Percentiles rank a stretch among this genome's conserved stretches.
Evolutionary conservation across 192 early-diverging fungal genomes (phyloP).

Genomic region (Coemansia sp.): DNA sequence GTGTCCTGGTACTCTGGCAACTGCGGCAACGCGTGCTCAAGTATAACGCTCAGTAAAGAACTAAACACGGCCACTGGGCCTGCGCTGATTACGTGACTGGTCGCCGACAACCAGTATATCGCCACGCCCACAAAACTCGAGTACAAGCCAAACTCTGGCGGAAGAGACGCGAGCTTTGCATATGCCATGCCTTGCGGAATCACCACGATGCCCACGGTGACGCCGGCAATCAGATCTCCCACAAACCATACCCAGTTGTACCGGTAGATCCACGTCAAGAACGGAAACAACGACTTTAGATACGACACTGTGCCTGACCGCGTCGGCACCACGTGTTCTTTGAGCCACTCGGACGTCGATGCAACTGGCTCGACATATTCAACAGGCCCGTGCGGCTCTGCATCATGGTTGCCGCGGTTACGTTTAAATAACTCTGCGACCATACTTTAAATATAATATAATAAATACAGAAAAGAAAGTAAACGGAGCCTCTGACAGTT

Average conservation of each 20-base stretch:
- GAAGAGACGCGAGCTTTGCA: constrained; percentile 71
- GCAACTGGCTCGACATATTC: constrained; percentile 46
- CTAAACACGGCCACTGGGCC: constrained; percentile 80
- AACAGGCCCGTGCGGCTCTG: constrained; percentile 10
- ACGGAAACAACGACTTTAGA: constrained; percentile 48
- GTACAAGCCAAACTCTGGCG: constrained; percentile 75
- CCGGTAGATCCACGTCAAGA: constrained; percentile 50
- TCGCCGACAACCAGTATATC: constrained; percentile 71
- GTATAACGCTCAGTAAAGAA: constrained; percentile 68
- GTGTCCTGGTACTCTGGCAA: constrained; percentile 58
- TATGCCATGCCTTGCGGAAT: constrained; percentile 76
- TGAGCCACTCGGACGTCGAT: constrained; percentile 41
- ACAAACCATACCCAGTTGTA: constrained; percentile 63
- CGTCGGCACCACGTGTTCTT: constrained; percentile 27
- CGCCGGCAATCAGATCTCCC: constrained; percentile 68
- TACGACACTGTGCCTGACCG: constrained; percentile 13
- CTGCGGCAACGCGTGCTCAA: constrained; percentile 35
- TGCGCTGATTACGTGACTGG: constrained; percentile 72
- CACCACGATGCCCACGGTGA: constrained; percentile 73
- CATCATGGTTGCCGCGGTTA: not conserved
- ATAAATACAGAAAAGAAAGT: constrained; percentile 2
- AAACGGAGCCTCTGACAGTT: not conserved
- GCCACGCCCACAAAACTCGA: constrained; percentile 70
- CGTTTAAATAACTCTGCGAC: constrained; percentile 4
- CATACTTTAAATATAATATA: not conserved